phyloP scores from a whole-genome alignment of 768 basidiomycete genomes.

The Leccinum aurantiacum region DNA sequence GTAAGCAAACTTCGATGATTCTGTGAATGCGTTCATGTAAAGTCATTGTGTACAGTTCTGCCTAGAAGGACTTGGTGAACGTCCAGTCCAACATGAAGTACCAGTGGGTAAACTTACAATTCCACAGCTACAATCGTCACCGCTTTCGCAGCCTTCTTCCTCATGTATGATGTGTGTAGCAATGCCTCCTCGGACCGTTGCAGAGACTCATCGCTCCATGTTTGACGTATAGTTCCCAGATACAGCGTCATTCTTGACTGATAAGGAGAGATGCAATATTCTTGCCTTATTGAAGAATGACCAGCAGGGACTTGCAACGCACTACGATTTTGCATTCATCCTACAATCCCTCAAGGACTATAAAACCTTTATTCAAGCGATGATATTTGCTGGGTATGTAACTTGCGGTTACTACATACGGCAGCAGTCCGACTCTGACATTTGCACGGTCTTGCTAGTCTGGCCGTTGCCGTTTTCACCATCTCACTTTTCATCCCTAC shows the following conservation, averaged over 20 bases:
- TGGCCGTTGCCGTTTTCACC: constrained; percentile 45
- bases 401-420: background rate
- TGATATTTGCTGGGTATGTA: constrained; percentile 43
- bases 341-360: constrained; percentile 50
- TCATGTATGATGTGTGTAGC: constrained; percentile 48
- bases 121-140: constrained; percentile 23
- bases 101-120: background rate
- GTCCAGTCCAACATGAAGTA: background rate
- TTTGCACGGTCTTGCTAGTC: constrained; percentile 21
- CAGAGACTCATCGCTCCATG: constrained; percentile 1
- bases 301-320: constrained; percentile 43
- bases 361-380: constrained; percentile 36
- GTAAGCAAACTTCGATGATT: constrained; percentile 22
- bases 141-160: constrained; percentile 41
- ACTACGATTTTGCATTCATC: constrained; percentile 46
- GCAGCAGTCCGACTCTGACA: background rate
- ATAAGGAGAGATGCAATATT: constrained; percentile 41
- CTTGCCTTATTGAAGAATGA: constrained; percentile 42
- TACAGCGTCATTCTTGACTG: constrained; percentile 55
- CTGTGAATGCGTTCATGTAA: constrained; percentile 6
- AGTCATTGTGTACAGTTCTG: constrained; percentile 26
- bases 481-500: constrained; percentile 51
- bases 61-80: constrained; percentile 30
- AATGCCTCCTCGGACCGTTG: background rate
- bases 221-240: constrained; percentile 45